phyloP scores from a whole-genome alignment of 2,329 filamentous ascomycete genomes.

The Apiospora arundinis region DNA sequence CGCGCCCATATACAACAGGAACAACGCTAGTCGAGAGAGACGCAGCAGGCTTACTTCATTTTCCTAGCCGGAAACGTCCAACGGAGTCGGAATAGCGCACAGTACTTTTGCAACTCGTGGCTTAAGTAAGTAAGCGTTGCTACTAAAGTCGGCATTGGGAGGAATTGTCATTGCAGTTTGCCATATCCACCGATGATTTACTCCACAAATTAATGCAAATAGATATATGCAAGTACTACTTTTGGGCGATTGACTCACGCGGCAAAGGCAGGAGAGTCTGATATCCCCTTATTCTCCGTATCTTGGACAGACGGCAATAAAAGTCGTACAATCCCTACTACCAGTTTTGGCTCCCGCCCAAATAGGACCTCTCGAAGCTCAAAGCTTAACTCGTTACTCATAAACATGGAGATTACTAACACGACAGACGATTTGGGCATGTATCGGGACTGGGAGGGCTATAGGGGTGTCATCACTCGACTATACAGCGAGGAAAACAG shows the following conservation, averaged over 20 bases:
- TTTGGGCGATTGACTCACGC: neutral
- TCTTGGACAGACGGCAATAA: neutral
- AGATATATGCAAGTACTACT: neutral
- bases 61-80: neutral
- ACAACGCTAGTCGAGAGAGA: neutral
- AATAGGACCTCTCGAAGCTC: neutral
- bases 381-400: neutral
- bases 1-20: too few species aligned
- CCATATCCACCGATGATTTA: neutral
- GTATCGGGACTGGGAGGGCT: constrained; percentile 13
- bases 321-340: neutral
- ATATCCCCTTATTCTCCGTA: neutral
- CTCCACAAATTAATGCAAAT: neutral
- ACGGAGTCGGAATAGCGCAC: too few species aligned
- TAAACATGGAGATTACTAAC: neutral
- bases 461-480: constrained; percentile 1
- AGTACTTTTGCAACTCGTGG: neutral
- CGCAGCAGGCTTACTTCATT: neutral
- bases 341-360: neutral
- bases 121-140: neutral
- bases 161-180: neutral
- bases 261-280: neutral
- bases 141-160: neutral
- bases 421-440: neutral
- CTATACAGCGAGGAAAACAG: constrained; percentile 10